Conservation (phyloP, 31 red algal genomes). For the Porphyra umbilicalis region DNA sequence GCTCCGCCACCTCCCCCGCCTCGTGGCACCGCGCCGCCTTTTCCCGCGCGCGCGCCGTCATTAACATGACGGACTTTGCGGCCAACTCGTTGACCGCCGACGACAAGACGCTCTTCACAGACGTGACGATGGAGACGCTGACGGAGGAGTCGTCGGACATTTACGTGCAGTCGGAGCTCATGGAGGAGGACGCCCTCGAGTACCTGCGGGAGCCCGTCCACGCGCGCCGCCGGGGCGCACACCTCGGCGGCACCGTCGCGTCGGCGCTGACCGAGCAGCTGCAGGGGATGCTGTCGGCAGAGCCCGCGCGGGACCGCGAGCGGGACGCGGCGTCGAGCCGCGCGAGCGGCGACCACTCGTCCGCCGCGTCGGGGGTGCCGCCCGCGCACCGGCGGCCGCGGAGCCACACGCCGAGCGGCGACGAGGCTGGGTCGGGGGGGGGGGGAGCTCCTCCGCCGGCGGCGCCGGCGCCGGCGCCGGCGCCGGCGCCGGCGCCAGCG, state of each 20-base stretch:
- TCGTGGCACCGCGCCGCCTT: background rate
- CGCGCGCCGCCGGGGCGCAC: constrained; percentile 38
- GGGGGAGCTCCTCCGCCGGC: too few species aligned
- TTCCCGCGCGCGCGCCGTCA: background rate
- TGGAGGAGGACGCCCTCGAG: constrained; percentile 66
- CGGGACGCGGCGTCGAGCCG: background rate
- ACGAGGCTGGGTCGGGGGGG: too few species aligned
- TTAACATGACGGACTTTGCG: background rate
- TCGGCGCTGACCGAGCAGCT: background rate
- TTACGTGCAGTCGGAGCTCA: constrained; percentile 64
- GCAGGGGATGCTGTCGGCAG: background rate
- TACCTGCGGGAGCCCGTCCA: constrained; percentile 67
- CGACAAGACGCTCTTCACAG: constrained; percentile 41
- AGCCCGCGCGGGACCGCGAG: background rate
- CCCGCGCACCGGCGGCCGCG: background rate
- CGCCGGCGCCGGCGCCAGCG: too few species aligned
- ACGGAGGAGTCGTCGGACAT: constrained; percentile 48
- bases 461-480: too few species aligned
- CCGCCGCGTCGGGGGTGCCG: background rate
- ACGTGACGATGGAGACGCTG: constrained; percentile 50
- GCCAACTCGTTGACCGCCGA: background rate
- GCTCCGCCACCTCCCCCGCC: background rate
- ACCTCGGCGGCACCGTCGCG: constrained; percentile 3
- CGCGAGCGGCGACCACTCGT: background rate
- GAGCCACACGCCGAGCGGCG: background rate